phyloP scores from a whole-genome alignment of 768 basidiomycete genomes.

The Strobilomyces confusus region DNA sequence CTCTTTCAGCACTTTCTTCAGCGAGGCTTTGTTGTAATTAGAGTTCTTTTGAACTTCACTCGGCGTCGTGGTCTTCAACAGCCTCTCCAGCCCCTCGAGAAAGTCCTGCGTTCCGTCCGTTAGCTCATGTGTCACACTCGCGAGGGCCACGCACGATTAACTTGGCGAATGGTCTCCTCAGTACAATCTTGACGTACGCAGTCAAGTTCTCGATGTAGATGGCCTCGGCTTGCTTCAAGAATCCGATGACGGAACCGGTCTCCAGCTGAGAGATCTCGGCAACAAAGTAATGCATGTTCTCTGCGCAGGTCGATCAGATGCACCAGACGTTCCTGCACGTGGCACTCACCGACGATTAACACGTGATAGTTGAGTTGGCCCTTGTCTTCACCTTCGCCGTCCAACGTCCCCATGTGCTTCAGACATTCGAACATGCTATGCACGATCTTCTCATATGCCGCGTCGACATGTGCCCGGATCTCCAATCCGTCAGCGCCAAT shows the following conservation, averaged over 20 bases:
- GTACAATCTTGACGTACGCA: slow-evolving; percentile 82
- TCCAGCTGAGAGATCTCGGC: slow-evolving; percentile 74
- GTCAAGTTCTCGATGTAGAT: slow-evolving; percentile 88
- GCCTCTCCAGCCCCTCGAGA: slow-evolving; percentile 89
- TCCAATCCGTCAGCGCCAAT: slow-evolving; percentile 71
- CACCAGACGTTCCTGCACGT: background rate
- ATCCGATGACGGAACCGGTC: slow-evolving; percentile 55
- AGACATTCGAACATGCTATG: slow-evolving; percentile 88
- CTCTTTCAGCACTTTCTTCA: slow-evolving; percentile 87
- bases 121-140: background rate
- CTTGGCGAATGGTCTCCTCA: slow-evolving; percentile 82
- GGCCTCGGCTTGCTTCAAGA: slow-evolving; percentile 67
- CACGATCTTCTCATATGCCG: slow-evolving; percentile 84
- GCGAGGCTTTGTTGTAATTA: slow-evolving; percentile 67
- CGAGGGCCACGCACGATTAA: slow-evolving; percentile 61
- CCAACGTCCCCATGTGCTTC: slow-evolving; percentile 95
- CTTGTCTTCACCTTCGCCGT: slow-evolving; percentile 92
- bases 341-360: slow-evolving; percentile 78
- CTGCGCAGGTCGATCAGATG: slow-evolving; percentile 38
- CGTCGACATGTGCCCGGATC: slow-evolving; percentile 72
- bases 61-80: slow-evolving; percentile 74
- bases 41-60: slow-evolving; percentile 72
- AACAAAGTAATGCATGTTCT: slow-evolving; percentile 95
- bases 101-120: slow-evolving; percentile 61
- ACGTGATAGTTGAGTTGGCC: slow-evolving; percentile 96